These are phyloP conservation scores for Zygoascus bituminiphila DNA, from an alignment of 805 yeast species.

Conservation along the genomic window DNA sequence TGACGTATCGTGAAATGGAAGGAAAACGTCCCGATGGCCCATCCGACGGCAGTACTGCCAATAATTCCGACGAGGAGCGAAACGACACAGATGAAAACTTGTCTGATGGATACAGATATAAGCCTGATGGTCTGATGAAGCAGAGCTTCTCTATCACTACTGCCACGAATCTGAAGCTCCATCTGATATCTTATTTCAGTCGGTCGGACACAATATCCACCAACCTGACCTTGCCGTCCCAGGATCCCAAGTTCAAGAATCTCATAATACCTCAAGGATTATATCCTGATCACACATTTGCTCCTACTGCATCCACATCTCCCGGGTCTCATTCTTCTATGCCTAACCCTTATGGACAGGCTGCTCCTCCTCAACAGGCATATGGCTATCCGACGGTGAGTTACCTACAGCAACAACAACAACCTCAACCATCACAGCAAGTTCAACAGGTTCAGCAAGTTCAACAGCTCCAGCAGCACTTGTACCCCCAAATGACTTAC, in stretches of 20 bases:
- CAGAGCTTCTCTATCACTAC: constrained; percentile 55
- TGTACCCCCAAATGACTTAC: neutral
- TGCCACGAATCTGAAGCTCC: constrained; percentile 44
- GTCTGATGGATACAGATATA: constrained; percentile 34
- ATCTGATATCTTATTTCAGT: constrained; percentile 50
- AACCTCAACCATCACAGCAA: constrained; percentile 3
- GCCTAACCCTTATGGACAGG: neutral
- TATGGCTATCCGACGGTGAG: neutral
- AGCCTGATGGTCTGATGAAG: constrained; percentile 50
- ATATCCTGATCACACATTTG: constrained; percentile 30
- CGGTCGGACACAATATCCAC: constrained; percentile 24
- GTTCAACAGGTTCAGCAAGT: constrained; percentile 7
- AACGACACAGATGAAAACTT: constrained; percentile 5
- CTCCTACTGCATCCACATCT: constrained; percentile 9
- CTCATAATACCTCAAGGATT: constrained; percentile 31
- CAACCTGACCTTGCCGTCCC: constrained; percentile 36
- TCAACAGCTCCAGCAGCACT: neutral
- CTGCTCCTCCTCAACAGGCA: neutral
- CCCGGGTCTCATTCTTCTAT: neutral
- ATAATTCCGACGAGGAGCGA: constrained; percentile 4
- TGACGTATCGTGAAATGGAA: constrained; percentile 57
- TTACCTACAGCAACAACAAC: neutral
- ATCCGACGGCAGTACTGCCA: neutral
- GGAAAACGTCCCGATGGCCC: constrained; percentile 15
- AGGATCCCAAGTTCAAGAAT: constrained; percentile 34